Conservation (phyloP, 2,329 filamentous ascomycete genomes). For the Pleochaeta shiraiana region DNA sequence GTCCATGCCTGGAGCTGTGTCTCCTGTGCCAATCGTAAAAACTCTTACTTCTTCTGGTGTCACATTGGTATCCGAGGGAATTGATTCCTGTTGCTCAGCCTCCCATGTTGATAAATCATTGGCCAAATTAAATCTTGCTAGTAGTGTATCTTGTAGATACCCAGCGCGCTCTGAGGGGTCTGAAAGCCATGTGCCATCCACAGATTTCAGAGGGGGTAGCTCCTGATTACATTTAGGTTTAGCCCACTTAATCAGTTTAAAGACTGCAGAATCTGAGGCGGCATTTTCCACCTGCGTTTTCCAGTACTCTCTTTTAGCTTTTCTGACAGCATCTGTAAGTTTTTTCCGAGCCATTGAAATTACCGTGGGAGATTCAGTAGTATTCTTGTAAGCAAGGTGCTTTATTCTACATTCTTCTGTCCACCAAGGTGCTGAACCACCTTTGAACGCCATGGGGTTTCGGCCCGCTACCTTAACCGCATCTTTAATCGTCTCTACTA, state of each 20-base stretch:
- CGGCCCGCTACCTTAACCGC: background rate
- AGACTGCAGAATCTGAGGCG: background rate
- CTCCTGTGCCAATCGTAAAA: background rate
- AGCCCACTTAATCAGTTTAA: background rate
- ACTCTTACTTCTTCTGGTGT: background rate
- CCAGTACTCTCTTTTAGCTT: background rate
- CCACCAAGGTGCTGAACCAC: background rate
- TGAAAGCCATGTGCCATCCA: background rate
- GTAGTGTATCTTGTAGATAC: background rate
- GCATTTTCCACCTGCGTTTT: background rate
- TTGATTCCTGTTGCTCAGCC: background rate
- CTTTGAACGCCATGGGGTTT: background rate
- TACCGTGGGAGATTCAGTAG: background rate
- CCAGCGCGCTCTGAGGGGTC: background rate
- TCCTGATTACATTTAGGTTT: background rate
- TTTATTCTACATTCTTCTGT: background rate
- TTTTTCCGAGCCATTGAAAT: background rate
- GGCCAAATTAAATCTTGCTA: background rate
- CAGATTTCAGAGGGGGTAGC: background rate
- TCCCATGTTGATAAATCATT: background rate
- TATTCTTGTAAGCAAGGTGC: background rate
- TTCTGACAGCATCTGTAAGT: background rate
- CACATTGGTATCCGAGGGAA: background rate
- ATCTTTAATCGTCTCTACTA: background rate
- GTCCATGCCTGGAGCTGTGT: background rate